Evolutionary conservation across 352 stramenopile genomes (phyloP).

Genomic region (Globisporangium viniferum): DNA sequence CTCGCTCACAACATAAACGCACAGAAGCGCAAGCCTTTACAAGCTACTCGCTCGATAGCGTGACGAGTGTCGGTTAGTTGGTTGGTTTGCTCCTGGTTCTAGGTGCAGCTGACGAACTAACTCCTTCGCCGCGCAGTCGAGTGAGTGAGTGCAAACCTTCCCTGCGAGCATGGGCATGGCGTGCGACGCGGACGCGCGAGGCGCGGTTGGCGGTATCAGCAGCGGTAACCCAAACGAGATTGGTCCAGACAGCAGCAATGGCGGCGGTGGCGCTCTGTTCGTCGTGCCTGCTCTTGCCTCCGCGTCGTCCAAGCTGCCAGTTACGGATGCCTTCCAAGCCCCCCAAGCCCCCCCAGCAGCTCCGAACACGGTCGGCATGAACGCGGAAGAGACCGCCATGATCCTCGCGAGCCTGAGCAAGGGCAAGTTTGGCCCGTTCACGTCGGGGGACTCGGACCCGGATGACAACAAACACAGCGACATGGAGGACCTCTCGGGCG

Average conservation of each 20-base stretch:
- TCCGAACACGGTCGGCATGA: slow-evolving; percentile 28
- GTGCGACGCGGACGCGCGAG: slow-evolving; percentile 47
- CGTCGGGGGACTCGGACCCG: slow-evolving; percentile 12
- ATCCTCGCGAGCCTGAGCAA: slow-evolving; percentile 85
- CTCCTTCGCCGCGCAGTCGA: slow-evolving; percentile 9
- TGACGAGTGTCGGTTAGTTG: not conserved
- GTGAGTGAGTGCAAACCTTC: not conserved
- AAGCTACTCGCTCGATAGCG: slow-evolving; percentile 9
- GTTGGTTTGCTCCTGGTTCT: not conserved
- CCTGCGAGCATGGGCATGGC: slow-evolving; percentile 56
- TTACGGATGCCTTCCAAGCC: not conserved
- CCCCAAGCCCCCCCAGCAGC: not conserved
- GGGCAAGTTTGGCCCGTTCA: slow-evolving; percentile 31
- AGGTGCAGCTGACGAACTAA: not conserved
- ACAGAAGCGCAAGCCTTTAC: not conserved
- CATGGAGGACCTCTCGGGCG: slow-evolving; percentile 38
- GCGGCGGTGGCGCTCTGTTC: not conserved
- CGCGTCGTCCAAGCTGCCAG: not conserved
- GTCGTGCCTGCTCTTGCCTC: not conserved
- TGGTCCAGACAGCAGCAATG: not conserved
- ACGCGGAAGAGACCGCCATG: slow-evolving; percentile 83
- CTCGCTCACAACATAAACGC: not conserved
- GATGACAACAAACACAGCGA: slow-evolving; percentile 50
- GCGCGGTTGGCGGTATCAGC: slow-evolving; percentile 13
- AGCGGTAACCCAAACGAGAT: slow-evolving; percentile 14